These are phyloP conservation scores for Trapa incisa DNA, from an alignment of 345 rosid genomes.

Conservation along the genomic window DNA sequence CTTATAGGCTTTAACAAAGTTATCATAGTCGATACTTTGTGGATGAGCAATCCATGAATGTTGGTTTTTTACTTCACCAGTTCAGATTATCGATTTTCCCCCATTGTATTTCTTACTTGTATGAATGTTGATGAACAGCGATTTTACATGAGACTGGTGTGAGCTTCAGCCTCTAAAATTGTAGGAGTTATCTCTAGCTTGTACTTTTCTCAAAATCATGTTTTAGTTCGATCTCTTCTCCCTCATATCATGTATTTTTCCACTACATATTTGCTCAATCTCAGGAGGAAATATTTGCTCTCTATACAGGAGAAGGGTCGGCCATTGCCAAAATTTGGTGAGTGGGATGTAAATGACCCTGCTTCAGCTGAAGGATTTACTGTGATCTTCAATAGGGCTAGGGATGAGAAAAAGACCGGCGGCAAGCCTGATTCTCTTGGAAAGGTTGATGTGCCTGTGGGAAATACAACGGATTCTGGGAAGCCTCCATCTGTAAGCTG, in stretches of 20 bases:
- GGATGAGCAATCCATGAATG: not conserved
- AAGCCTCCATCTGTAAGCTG: constrained; percentile 69
- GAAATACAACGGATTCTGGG: constrained; percentile 43
- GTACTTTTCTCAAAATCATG: too few relatives aligned
- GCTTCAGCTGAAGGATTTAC: constrained; percentile 88
- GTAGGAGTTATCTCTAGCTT: too few relatives aligned
- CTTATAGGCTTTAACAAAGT: not conserved
- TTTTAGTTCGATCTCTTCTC: too few relatives aligned
- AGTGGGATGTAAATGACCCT: constrained; percentile 89
- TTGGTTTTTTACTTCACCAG: not conserved
- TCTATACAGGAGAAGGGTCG: constrained; percentile 53
- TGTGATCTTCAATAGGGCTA: constrained; percentile 76
- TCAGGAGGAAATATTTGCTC: not conserved
- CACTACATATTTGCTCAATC: not conserved
- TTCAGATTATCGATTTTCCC: not conserved
- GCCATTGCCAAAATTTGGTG: constrained; percentile 88
- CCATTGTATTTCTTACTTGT: not conserved
- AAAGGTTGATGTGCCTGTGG: constrained; percentile 36
- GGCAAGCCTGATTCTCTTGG: constrained; percentile 58
- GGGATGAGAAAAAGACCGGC: constrained; percentile 83
- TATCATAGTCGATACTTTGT: not conserved
- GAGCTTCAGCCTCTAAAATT: not conserved
- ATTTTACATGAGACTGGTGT: not conserved
- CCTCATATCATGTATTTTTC: not conserved
- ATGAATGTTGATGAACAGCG: not conserved